Conservation (phyloP, 257 asterid species). For the Capsicum baccatum region DNA sequence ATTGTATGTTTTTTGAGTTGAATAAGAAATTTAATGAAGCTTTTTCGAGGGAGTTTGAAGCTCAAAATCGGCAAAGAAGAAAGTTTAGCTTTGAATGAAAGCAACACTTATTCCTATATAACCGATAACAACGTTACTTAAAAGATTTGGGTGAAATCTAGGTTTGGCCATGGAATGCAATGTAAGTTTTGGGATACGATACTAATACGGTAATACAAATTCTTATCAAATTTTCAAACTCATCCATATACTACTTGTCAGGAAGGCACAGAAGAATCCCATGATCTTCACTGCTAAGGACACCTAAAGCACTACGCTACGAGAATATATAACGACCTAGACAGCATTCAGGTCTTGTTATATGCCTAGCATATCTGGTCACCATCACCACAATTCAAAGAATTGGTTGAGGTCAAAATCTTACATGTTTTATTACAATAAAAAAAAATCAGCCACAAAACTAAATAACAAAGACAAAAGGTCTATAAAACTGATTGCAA, state of each 20-base stretch:
- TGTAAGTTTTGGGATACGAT: not conserved
- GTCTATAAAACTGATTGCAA: constrained; percentile 26
- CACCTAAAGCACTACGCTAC: not conserved
- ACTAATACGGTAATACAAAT: not conserved
- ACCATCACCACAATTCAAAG: constrained; percentile 16
- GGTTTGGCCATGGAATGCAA: too few relatives aligned
- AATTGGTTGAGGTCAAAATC: constrained; percentile 13
- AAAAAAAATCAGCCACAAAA: not conserved
- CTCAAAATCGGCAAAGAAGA: too few relatives aligned
- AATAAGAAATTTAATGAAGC: too few relatives aligned
- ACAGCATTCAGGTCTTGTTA: not conserved
- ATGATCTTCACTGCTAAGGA: not conserved
- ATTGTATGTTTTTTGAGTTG: too few relatives aligned
- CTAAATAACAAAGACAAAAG: not conserved
- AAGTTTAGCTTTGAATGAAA: too few relatives aligned
- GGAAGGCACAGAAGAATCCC: not conserved
- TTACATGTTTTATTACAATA: constrained; percentile 23
- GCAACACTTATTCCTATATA: too few relatives aligned
- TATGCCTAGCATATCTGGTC: not conserved
- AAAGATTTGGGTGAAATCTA: too few relatives aligned
- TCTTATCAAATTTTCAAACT: not conserved
- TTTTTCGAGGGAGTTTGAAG: too few relatives aligned
- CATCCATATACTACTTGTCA: not conserved
- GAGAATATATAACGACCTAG: not conserved
- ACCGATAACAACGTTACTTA: too few relatives aligned